Conservation (phyloP, 1,284 basidiomycete species). For the Testicularia cyperi region DNA sequence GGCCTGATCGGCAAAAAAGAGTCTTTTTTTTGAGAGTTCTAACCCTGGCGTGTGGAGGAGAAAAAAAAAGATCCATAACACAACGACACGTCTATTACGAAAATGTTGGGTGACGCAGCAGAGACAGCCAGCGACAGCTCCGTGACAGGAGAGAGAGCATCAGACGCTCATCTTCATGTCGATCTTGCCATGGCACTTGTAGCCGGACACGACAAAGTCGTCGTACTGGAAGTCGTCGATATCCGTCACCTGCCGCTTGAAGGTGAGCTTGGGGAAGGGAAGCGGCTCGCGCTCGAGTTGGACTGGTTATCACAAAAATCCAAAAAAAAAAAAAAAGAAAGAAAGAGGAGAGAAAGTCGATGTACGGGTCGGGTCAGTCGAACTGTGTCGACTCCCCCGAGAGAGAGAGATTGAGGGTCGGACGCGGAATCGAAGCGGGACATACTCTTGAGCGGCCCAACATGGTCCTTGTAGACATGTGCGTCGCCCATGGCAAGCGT, state of each 20-base stretch:
- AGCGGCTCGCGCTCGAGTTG: conserved; percentile 79
- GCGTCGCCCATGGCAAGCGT: conserved; percentile 91
- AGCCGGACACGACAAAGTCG: conserved; percentile 83
- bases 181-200: conserved; percentile 81
- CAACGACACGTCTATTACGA: too few relatives aligned
- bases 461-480: conserved; percentile 91
- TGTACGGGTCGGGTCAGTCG: neutral
- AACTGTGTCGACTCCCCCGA: too few relatives aligned
- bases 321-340: too few relatives aligned
- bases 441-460: conserved; percentile 73
- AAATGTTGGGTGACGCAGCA: too few relatives aligned
- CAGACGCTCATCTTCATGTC: conserved; percentile 98
- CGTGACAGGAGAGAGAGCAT: neutral
- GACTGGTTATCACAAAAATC: too few relatives aligned
- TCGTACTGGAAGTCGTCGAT: conserved; percentile 81
- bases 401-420: too few relatives aligned
- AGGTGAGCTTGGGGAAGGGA: conserved; percentile 78
- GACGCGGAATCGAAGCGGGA: conserved; percentile 33
- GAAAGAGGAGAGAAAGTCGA: too few relatives aligned
- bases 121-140: too few relatives aligned
- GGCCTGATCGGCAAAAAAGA: too few relatives aligned
- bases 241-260: conserved; percentile 67
- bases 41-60: too few relatives aligned
- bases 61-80: too few relatives aligned
- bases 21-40: too few relatives aligned